Conservation (phyloP, 129 eudicot genomes). For the Flaveria brownii region DNA sequence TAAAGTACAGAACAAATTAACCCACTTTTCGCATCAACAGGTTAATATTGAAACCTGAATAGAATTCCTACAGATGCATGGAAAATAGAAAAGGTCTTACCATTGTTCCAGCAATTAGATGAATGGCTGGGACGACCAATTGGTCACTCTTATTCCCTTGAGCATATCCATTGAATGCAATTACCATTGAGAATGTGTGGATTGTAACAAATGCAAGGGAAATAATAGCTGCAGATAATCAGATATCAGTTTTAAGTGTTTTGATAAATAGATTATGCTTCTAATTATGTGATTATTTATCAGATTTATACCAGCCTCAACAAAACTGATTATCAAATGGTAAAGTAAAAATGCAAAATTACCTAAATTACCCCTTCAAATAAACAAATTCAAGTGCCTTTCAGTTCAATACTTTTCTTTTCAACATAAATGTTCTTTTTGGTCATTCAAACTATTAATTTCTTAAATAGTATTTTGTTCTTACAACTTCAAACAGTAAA, state of each 20-base stretch:
- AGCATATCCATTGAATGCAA: slow-evolving; percentile 90
- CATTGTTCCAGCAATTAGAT: slow-evolving; percentile 72
- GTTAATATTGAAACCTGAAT: background rate
- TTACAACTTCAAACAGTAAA: background rate
- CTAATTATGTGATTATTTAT: background rate
- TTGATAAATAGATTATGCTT: background rate
- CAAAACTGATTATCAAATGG: background rate
- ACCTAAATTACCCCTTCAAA: background rate
- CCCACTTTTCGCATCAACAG: background rate
- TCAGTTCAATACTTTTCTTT: background rate
- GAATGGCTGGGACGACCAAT: slow-evolving; percentile 70
- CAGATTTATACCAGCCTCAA: background rate
- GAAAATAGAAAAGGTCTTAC: slow-evolving; percentile 37
- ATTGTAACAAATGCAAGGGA: slow-evolving; percentile 95
- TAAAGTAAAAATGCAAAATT: background rate
- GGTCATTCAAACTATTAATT: background rate
- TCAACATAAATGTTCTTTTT: background rate
- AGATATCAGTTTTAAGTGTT: background rate
- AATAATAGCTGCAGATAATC: slow-evolving; percentile 62
- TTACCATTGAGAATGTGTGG: slow-evolving; percentile 98
- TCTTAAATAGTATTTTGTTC: background rate
- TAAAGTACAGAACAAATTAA: background rate
- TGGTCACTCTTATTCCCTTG: slow-evolving; percentile 74
- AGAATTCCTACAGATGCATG: slow-evolving; percentile 9
- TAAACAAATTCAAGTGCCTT: background rate